Conservation (phyloP, 352 stramenopile genomes). For the Lagenidium sp. region DNA sequence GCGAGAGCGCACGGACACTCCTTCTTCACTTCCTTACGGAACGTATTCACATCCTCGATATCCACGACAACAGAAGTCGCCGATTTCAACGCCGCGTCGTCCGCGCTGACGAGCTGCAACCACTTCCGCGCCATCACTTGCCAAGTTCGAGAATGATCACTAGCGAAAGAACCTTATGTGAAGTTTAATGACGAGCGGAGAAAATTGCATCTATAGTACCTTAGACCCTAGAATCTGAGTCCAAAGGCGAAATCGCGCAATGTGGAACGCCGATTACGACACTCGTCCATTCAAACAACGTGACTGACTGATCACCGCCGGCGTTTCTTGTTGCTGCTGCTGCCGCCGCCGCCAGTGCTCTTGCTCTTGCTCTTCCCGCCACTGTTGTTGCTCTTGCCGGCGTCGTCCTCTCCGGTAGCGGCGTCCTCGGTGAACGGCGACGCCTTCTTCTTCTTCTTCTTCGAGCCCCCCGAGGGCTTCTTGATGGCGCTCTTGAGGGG, state of each 20-base stretch:
- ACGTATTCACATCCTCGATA: conserved; percentile 8
- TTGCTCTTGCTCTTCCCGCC: conserved; percentile 18
- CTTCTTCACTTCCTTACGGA: conserved; percentile 1
- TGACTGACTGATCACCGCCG: conserved; percentile 21
- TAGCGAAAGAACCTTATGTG: conserved; percentile 7
- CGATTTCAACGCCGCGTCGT: conserved; percentile 5
- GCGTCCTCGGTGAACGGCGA: neutral
- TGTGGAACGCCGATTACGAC: no score
- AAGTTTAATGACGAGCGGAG: conserved; percentile 2
- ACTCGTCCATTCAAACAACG: no score
- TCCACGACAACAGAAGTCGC: conserved; percentile 5
- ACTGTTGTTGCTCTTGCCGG: conserved; percentile 5
- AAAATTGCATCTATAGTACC: no score
- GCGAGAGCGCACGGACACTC: conserved; percentile 1
- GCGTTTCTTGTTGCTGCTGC: conserved; percentile 34
- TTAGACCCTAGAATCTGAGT: no score
- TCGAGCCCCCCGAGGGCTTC: conserved; percentile 21
- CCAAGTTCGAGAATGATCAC: conserved; percentile 4
- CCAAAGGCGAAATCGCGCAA: no score
- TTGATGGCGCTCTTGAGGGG: conserved; percentile 38
- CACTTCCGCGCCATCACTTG: conserved; percentile 8
- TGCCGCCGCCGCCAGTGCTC: no score
- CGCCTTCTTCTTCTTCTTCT: conserved; percentile 21
- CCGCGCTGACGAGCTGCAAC: conserved; percentile 9
- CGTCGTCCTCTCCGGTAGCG: neutral